Base-by-base conservation (phyloP, 495 filamentous ascomycete genomes). In the Penicillium macrosclerotiorum region DNA sequence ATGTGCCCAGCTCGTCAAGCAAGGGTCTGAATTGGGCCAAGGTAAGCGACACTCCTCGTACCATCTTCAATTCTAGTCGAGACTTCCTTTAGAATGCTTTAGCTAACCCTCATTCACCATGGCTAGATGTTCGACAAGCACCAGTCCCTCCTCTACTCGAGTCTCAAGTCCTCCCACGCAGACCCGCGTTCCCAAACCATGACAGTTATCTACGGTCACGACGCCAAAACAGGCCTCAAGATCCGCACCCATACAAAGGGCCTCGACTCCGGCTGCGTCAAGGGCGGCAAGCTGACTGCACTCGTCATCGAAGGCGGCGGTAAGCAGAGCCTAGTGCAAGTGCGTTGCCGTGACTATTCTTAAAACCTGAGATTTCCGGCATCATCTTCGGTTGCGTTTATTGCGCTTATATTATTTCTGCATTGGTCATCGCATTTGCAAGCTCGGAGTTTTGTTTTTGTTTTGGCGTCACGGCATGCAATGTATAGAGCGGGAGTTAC, bases 121-220 rank as follows among this genome's bases (percentile, higher is more conserved):
- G 25, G 9, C 30, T 30, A 80, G 71, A 55, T 79, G 22, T 84
- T 78, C 71, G 83, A 85, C 50, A 72, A 79, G 35, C 71, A 80
- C 45, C 77, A 83, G 55, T 63, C 64, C 14, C 37, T 64, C 1
- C 27, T 69, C 1, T 57, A 54, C 35, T 59, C 50, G 34, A 62
- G 22, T 34, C 59, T 52, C 22, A 49, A 56, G 24, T 31, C 55
- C 4, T 45, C 55, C 12, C 41, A 29, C 1, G 37, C 36, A 37
- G 48, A 65, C 27, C 50, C 57, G 4, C 44, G 39, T 2, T 48
- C 60, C 2, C 54, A 65, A 19, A 58, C 64, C 1, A 70, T 54
- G 32, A 84, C 85, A 14, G 80, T 93, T 16, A 73, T 86, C 36
- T 98, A 96, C 59, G 93, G 92, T 3, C 93, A 98, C 59, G 88